Base-by-base conservation (phyloP, 2,329 filamentous ascomycete species). In the Pyrenophora graminea region DNA sequence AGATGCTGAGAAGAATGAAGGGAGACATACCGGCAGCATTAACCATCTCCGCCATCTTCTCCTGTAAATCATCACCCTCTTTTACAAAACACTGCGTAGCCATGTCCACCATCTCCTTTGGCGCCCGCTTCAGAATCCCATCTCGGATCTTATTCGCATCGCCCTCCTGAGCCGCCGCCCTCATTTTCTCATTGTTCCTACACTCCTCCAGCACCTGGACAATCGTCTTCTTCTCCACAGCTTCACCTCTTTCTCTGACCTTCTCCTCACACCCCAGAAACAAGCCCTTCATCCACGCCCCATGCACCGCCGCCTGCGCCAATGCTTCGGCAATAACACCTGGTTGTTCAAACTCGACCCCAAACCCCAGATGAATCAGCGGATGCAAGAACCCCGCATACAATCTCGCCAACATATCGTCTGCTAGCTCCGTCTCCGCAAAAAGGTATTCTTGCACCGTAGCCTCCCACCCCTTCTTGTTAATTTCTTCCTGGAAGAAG, bases 361-460 rank as follows among this genome's bases (percentile, higher is more conserved):
- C 91, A 67, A 91, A 96, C 41, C 91, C 89, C 17, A 96, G 80
- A 68, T 96, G 90, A 56, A 96, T 92, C 13, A 94, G 75, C 2
- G 91, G 90, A 66, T 96, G 90, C 2, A 91, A 62, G 56, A 93
- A 81, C 0, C 88, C 85, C 13, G 80, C 82, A 65, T 84, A 91
- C 64, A 93, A 75, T 15, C 91, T 80, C 2, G 79, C 77, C 2
- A 92, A 74, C 78, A 96, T 77, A 55, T 86, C 85, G 33, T 91
- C 83, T 4, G 87, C 85, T 37, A 80, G 75, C 37, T 85, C 80
- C 48, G 86, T 82, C 2, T 82, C 82, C 2, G 81, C 78, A 66
- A 96, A 90, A 0, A 96, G 55, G 62, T 89, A 87, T 64, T 88
- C 81, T 13, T 79, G 74, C 23, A 96, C 48, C 0, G 86, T 84